phyloP scores from a whole-genome alignment of 2,329 filamentous ascomycete species.

The Pezizomycotina sp. region DNA sequence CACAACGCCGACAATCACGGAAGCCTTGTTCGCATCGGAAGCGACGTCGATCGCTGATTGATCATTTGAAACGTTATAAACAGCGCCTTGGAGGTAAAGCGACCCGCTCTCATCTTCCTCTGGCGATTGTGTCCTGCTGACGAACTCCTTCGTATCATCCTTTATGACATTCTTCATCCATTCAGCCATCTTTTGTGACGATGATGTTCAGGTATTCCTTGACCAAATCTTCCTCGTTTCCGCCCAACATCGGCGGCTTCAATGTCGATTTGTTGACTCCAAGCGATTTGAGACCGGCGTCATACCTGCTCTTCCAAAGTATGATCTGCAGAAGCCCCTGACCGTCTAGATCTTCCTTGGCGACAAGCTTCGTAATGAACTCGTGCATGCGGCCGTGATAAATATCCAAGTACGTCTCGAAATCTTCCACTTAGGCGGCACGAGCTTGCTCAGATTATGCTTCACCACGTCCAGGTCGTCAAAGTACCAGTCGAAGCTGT shows the following conservation, averaged over 20 bases:
- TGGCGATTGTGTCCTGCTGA: conserved; percentile 40
- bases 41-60: conserved; percentile 80
- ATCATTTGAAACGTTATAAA: conserved; percentile 88
- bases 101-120: conserved; percentile 23
- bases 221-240: conserved; percentile 75
- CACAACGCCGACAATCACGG: conserved; percentile 86
- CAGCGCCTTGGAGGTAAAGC: conserved; percentile 24
- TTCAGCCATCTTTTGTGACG: conserved; percentile 83
- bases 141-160: conserved; percentile 67
- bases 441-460: conserved; percentile 74
- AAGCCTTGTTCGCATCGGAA: conserved; percentile 64
- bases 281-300: conserved; percentile 84
- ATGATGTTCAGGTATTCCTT: conserved; percentile 90
- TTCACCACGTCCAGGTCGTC: conserved; percentile 93
- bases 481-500: conserved; percentile 89
- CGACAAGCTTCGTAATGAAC: conserved; percentile 65
- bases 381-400: conserved; percentile 95
- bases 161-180: conserved; percentile 90
- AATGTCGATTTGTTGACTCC: conserved; percentile 64
- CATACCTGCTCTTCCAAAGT: conserved; percentile 91
- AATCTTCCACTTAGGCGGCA: conserved; percentile 97
- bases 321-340: conserved; percentile 82
- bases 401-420: conserved; percentile 72
- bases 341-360: conserved; percentile 69
- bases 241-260: conserved; percentile 72